A percentile compares a stretch with the other conserved stretches of the same genome.
Evolutionary conservation across 768 basidiomycete species (phyloP).

Genomic region (Auricularia cornea): DNA sequence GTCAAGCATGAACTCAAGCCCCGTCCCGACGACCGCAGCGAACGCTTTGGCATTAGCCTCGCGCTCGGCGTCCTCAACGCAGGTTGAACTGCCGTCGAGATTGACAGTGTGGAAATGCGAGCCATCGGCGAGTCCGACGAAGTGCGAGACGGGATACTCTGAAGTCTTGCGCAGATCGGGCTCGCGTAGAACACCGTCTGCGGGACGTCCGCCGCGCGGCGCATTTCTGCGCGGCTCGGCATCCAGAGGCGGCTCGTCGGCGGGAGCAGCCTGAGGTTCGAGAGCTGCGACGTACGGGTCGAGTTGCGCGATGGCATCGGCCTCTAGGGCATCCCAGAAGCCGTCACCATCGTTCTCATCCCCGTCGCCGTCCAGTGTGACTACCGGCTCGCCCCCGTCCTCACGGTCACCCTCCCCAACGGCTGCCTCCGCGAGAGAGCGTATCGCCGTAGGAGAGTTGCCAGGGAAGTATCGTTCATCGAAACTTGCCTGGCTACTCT

Average conservation of each 20-base stretch:
- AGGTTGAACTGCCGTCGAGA: neutral
- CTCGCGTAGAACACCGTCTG: neutral
- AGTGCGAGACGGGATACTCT: neutral
- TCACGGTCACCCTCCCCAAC: too few species aligned
- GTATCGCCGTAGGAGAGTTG: too few species aligned
- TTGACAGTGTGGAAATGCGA: neutral
- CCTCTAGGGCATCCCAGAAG: too few species aligned
- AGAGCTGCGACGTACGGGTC: too few species aligned
- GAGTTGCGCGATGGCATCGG: too few species aligned
- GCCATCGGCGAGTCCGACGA: neutral
- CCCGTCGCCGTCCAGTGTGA: too few species aligned
- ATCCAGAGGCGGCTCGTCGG: accelerated
- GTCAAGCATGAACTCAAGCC: neutral
- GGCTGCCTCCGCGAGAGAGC: too few species aligned
- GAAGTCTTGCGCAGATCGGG: neutral
- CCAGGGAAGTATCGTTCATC: constrained; percentile 24
- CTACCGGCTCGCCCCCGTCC: too few species aligned
- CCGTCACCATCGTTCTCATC: too few species aligned
- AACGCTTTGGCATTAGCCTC: too few species aligned
- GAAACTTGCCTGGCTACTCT: constrained; percentile 23
- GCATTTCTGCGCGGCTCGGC: neutral
- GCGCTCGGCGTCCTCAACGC: neutral
- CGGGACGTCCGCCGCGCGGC: neutral
- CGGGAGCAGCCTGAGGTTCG: too few species aligned
- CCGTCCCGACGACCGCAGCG: neutral